phyloP scores from a whole-genome alignment of 2,329 filamentous ascomycete species.

The Albifimbria verrucaria region DNA sequence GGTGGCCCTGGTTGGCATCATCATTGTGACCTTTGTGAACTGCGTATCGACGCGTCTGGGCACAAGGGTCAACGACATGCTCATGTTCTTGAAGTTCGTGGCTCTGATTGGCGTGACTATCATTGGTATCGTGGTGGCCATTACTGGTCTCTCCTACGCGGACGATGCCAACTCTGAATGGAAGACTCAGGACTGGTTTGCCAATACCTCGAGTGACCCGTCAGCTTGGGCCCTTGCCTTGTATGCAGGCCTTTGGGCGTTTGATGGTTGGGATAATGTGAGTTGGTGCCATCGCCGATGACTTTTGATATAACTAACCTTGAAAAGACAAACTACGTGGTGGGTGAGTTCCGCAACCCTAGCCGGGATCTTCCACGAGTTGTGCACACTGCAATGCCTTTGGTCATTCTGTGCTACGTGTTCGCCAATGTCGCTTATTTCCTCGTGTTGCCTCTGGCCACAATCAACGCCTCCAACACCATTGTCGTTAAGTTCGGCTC shows the following conservation, averaged over 20 bases:
- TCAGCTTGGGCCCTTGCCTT: constrained; percentile 91
- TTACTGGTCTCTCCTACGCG: constrained; percentile 76
- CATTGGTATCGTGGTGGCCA: constrained; percentile 83
- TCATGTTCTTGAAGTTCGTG: constrained; percentile 97
- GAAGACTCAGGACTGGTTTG: constrained; percentile 87
- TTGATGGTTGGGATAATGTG: constrained; percentile 98
- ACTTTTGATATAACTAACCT: neutral
- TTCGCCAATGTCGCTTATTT: constrained; percentile 93
- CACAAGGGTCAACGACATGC: constrained; percentile 81
- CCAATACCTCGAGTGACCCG: constrained; percentile 73
- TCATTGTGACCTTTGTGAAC: constrained; percentile 79
- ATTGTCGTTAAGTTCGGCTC: constrained; percentile 92
- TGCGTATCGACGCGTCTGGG: constrained; percentile 87
- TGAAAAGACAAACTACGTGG: constrained; percentile 90
- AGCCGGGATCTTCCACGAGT: constrained; percentile 85
- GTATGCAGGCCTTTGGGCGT: constrained; percentile 96
- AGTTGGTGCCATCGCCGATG: constrained; percentile 29
- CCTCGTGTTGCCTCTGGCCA: constrained; percentile 77
- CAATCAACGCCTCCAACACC: constrained; percentile 86
- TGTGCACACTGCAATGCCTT: constrained; percentile 93
- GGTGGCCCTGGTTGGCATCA: constrained; percentile 74
- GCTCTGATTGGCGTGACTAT: constrained; percentile 84
- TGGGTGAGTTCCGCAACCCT: constrained; percentile 93
- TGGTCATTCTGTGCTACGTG: constrained; percentile 87
- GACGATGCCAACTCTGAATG: constrained; percentile 77